Conservation (phyloP, 164 flowering plant genomes). For the Piper longum region DNA sequence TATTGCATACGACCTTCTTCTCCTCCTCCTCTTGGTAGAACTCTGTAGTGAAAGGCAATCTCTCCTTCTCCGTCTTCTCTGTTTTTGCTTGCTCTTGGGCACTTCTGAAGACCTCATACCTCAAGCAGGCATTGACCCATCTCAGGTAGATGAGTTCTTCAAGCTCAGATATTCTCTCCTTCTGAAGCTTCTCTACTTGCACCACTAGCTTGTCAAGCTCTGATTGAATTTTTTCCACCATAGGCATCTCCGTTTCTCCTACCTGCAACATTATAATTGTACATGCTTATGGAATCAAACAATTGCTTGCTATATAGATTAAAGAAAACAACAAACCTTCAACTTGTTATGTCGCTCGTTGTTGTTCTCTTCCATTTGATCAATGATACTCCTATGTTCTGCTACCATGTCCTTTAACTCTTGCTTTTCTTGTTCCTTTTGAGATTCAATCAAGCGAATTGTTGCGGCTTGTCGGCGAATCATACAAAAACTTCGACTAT, state of each 20-base stretch:
- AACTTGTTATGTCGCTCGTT: conserved; percentile 21
- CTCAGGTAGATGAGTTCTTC: conserved; percentile 34
- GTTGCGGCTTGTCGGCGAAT: conserved; percentile 14
- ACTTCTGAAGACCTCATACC: conserved; percentile 32
- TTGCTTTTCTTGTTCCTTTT: conserved; percentile 14
- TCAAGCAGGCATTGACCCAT: conserved; percentile 55
- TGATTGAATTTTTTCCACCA: conserved; percentile 1
- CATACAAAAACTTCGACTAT: conserved; percentile 8
- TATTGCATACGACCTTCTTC: conserved; percentile 1
- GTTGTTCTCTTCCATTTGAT: conserved; percentile 30
- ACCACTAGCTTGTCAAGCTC: conserved; percentile 7
- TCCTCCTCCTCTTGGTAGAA: conserved; percentile 9
- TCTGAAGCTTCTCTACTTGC: conserved; percentile 31
- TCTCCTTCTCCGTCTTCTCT: conserved; percentile 3
- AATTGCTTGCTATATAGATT: not conserved
- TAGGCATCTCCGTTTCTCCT: conserved; percentile 12
- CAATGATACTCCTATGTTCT: conserved; percentile 14
- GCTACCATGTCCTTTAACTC: conserved; percentile 22
- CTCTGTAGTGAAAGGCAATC: conserved; percentile 2
- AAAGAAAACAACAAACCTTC: conserved; percentile 3
- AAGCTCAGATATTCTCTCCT: conserved; percentile 26
- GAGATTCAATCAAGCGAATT: conserved; percentile 28
- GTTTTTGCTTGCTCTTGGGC: conserved; percentile 14
- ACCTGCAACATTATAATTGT: conserved; percentile 15
- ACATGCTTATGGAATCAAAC: not conserved